Percentiles rank a stretch among this genome's conserved stretches.
These are phyloP conservation scores for Fusarium sp. DNA, from an alignment of 2,329 filamentous ascomycete species.

Conservation along the genomic window DNA sequence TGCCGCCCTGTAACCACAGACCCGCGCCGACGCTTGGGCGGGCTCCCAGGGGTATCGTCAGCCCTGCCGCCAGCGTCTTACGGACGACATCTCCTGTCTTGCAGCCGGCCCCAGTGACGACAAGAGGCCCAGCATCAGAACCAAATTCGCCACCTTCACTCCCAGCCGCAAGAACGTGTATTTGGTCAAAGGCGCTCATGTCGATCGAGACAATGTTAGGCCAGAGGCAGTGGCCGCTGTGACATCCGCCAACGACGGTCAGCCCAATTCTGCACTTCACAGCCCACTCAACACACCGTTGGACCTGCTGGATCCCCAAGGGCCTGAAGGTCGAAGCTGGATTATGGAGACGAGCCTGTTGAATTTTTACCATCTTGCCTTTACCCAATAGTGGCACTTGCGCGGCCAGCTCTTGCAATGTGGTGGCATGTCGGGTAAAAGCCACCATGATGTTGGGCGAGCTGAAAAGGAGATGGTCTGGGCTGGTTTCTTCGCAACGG, in stretches of 20 bases:
- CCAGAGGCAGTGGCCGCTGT: slow-evolving; percentile 68
- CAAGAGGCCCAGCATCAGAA: slow-evolving; percentile 42
- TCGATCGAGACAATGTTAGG: slow-evolving; percentile 65
- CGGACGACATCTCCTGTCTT: slow-evolving; percentile 64
- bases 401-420: slow-evolving; percentile 54
- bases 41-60: slow-evolving; percentile 68
- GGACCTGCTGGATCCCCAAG: slow-evolving; percentile 58
- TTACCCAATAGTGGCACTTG: slow-evolving; percentile 51
- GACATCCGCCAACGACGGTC: slow-evolving; percentile 66
- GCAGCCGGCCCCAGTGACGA: slow-evolving; percentile 66
- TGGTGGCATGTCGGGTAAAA: slow-evolving; percentile 59
- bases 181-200: slow-evolving; percentile 65
- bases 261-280: slow-evolving; percentile 55
- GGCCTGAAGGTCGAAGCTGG: slow-evolving; percentile 60
- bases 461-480: slow-evolving; percentile 58
- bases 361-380: slow-evolving; percentile 59
- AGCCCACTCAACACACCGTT: slow-evolving; percentile 67
- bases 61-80: slow-evolving; percentile 55
- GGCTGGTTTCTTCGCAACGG: slow-evolving; percentile 51
- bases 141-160: slow-evolving; percentile 30
- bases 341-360: slow-evolving; percentile 56
- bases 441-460: slow-evolving; percentile 60
- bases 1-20: slow-evolving; percentile 72
- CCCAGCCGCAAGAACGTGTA: slow-evolving; percentile 53
- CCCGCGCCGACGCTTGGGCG: slow-evolving; percentile 73